Evolutionary conservation across 2,329 filamentous ascomycete genomes (phyloP).

Genomic region (Coniella vitis): DNA sequence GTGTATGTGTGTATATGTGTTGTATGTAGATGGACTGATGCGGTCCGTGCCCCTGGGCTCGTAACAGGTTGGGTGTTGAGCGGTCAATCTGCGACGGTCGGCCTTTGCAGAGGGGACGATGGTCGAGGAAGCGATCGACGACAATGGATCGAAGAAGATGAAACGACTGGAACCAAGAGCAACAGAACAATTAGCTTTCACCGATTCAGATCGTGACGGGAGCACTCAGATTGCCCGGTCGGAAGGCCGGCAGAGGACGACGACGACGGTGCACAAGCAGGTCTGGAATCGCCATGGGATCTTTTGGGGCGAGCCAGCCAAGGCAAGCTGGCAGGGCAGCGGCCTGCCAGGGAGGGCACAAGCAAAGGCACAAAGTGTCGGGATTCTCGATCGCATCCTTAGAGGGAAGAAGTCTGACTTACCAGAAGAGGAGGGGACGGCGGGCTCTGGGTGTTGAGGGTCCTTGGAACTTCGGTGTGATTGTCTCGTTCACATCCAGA

Average conservation of each 20-base stretch:
- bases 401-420: constrained; percentile 26
- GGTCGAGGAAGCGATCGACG: background rate
- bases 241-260: background rate
- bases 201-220: background rate
- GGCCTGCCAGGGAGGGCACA: constrained; percentile 17
- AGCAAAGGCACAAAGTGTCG: constrained; percentile 1
- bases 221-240: background rate
- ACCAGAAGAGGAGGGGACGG: constrained; percentile 28
- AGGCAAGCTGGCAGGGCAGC: constrained; percentile 7
- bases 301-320: background rate
- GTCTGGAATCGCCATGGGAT: constrained; percentile 1
- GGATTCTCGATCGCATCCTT: constrained; percentile 30
- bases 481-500: constrained; percentile 20
- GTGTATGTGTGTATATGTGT: background rate
- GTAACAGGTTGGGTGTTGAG: constrained; percentile 5
- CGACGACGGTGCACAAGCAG: constrained; percentile 2
- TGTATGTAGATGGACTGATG: background rate
- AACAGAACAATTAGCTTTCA: constrained; percentile 4
- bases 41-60: constrained; percentile 7
- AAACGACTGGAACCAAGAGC: constrained; percentile 3
- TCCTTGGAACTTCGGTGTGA: constrained; percentile 20
- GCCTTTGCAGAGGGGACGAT: constrained; percentile 9
- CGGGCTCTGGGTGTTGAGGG: constrained; percentile 24
- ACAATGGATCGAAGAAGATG: background rate
- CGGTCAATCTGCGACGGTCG: constrained; percentile 15